Conservation (phyloP, 2,329 filamentous ascomycete species). For the Arthroderma uncinatum region DNA sequence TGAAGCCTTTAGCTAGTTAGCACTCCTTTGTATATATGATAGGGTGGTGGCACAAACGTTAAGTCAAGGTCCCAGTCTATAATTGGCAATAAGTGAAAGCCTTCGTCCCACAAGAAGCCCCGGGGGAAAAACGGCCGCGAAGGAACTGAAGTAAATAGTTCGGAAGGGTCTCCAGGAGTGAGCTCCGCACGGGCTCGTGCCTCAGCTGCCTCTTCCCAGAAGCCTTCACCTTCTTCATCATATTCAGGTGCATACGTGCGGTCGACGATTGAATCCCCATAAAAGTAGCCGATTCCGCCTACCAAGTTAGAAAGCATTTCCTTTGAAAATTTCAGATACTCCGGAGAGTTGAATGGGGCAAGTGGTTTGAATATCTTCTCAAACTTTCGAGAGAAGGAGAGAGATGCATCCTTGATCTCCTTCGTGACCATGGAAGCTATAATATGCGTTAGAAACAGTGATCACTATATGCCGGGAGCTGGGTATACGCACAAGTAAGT, state of each 20-base stretch:
- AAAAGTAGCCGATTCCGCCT: slow-evolving; percentile 90
- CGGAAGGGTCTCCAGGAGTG: slow-evolving; percentile 65
- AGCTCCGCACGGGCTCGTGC: slow-evolving; percentile 60
- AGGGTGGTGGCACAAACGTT: slow-evolving; percentile 37
- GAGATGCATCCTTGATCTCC: slow-evolving; percentile 55
- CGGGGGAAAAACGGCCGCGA: slow-evolving; percentile 93
- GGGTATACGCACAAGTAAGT: slow-evolving; percentile 40
- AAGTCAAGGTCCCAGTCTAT: slow-evolving; percentile 91
- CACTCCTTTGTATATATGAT: neutral
- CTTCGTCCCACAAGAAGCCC: slow-evolving; percentile 96
- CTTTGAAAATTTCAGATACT: slow-evolving; percentile 70
- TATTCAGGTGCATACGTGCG: slow-evolving; percentile 86
- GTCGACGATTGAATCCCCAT: slow-evolving; percentile 78
- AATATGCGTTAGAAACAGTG: neutral
- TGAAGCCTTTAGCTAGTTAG: slow-evolving; percentile 44
- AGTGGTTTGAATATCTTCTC: slow-evolving; percentile 59
- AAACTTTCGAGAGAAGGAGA: slow-evolving; percentile 65
- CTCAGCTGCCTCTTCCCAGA: slow-evolving; percentile 83
- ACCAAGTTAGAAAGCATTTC: slow-evolving; percentile 90
- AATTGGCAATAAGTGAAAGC: slow-evolving; percentile 85
- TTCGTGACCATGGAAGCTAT: slow-evolving; percentile 53
- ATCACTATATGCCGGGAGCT: neutral
- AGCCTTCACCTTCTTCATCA: slow-evolving; percentile 87
- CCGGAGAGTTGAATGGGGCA: slow-evolving; percentile 60
- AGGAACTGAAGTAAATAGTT: slow-evolving; percentile 83